These are phyloP conservation scores for Aspergillus calidoustus DNA, from an alignment of 2,329 filamentous ascomycete species.

Conservation along the genomic window DNA sequence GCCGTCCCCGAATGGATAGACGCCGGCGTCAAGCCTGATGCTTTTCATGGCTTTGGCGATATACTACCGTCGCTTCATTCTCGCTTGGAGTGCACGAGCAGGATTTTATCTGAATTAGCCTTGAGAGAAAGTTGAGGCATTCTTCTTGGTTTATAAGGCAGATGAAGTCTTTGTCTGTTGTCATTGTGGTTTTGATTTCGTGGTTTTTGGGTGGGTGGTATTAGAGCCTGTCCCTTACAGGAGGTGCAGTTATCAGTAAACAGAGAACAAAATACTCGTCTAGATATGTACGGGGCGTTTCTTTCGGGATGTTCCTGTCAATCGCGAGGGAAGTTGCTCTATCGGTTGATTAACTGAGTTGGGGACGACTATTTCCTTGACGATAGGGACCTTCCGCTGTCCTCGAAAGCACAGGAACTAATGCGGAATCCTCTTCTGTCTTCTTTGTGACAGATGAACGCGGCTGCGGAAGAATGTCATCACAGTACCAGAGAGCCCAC, in stretches of 20 bases:
- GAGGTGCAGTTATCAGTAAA: too few species aligned
- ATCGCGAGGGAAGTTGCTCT: neutral
- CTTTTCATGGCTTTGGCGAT: neutral
- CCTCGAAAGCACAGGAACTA: neutral
- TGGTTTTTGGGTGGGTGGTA: neutral
- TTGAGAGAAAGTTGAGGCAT: neutral
- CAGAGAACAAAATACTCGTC: too few species aligned
- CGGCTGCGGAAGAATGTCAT: too few species aligned
- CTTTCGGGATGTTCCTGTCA: neutral
- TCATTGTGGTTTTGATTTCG: neutral
- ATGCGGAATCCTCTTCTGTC: too few species aligned
- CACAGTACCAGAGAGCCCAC: neutral
- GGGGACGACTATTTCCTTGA: neutral
- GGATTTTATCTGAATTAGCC: neutral
- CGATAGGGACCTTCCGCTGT: neutral
- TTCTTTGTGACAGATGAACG: too few species aligned
- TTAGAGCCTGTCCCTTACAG: neutral
- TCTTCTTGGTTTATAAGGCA: neutral
- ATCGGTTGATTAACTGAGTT: neutral
- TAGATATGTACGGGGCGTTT: neutral
- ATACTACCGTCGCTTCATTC: neutral
- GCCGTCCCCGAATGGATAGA: neutral
- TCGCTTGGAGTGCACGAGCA: neutral
- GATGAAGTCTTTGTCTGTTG: neutral
- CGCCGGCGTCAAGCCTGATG: neutral